Conservation (phyloP, 352 stramenopile species). For the Pythium sp. region DNA sequence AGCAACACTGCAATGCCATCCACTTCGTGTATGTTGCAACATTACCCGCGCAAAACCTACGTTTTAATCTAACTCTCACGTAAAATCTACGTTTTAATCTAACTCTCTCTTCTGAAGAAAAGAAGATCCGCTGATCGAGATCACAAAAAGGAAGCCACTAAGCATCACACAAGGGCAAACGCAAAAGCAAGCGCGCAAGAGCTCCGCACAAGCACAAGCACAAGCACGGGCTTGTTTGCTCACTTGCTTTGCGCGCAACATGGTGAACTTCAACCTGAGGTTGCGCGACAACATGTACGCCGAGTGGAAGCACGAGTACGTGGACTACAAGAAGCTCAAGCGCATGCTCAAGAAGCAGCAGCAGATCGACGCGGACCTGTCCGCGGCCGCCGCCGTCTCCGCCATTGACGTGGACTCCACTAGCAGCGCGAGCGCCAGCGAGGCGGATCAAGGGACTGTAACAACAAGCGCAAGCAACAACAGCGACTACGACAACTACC, state of each 20-base stretch:
- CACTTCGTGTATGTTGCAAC: neutral
- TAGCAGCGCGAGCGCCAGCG: constrained; percentile 18
- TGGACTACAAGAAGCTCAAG: constrained; percentile 90
- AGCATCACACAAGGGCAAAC: neutral
- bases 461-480: constrained; percentile 14
- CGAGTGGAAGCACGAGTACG: constrained; percentile 87
- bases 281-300: constrained; percentile 83
- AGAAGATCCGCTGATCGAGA: constrained; percentile 5
- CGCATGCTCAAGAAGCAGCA: constrained; percentile 66
- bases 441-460: constrained; percentile 18
- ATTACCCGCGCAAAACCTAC: neutral
- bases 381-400: neutral
- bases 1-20: neutral
- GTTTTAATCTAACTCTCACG: neutral
- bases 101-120: neutral
- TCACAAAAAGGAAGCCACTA: constrained; percentile 3
- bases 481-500: constrained; percentile 21
- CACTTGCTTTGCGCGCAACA: constrained; percentile 16
- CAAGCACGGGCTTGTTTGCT: neutral
- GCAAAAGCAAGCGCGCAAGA: neutral
- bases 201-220: neutral
- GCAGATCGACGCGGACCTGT: constrained; percentile 37
- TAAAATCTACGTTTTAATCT: neutral
- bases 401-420: constrained; percentile 16
- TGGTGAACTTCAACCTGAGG: constrained; percentile 78